A percentile compares a stretch with the other conserved stretches of the same genome.
phyloP scores from a whole-genome alignment of 305 asterid species.

The Plantago rigida region DNA sequence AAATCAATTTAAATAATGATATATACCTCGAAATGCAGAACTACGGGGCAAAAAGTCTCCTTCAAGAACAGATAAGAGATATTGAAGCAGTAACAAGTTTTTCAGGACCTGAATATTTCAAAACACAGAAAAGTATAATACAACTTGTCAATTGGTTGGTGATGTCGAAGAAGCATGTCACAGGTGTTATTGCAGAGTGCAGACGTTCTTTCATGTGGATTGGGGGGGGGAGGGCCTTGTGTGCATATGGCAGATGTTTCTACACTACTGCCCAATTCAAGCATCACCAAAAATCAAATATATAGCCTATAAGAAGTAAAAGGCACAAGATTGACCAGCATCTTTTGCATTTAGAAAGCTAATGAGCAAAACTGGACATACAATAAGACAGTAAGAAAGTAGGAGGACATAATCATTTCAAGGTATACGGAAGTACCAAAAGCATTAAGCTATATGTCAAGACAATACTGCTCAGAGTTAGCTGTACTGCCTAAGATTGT shows the following conservation, averaged over 20 bases:
- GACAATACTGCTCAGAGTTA: no score
- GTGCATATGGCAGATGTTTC: no score
- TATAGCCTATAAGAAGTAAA: background rate
- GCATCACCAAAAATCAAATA: conserved; percentile 1
- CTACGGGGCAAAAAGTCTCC: conserved; percentile 61
- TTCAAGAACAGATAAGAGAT: conserved; percentile 67
- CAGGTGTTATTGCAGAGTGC: background rate
- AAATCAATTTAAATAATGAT: background rate
- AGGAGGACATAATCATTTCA: background rate
- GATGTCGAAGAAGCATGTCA: no score
- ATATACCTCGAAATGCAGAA: conserved; percentile 48
- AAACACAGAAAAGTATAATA: conserved; percentile 6
- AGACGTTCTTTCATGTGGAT: no score
- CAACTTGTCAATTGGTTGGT: background rate
- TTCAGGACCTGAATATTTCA: conserved; percentile 46
- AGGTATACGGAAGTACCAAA: background rate
- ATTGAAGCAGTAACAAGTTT: conserved; percentile 67
- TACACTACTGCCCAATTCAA: background rate
- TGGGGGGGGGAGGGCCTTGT: no score
- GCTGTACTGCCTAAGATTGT: background rate
- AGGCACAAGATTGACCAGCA: conserved; percentile 14
- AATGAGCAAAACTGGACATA: background rate
- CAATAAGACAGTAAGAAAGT: background rate
- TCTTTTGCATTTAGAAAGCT: conserved; percentile 1
- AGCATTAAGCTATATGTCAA: background rate